Evolutionary conservation across 306 rosid genomes (phyloP), one percentile per base, ranked within the genome.

Genomic region (Lathyrus aphaca): DNA sequence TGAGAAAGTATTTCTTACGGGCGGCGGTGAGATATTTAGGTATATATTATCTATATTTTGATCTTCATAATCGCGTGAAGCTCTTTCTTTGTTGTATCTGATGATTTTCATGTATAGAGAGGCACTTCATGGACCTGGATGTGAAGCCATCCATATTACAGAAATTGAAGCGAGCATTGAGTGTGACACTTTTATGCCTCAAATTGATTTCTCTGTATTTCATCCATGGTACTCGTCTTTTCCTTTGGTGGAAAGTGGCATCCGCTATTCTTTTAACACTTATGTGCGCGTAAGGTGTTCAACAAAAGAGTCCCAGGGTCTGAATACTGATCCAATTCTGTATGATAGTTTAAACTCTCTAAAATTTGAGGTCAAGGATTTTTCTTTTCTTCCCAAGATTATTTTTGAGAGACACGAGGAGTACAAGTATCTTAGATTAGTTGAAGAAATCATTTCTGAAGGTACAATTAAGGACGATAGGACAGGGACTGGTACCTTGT

Each of bases 401-500:
- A 82, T 88, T 68, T 84, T 88, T 71, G 97, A 87, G 77, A 87
- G 77, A 32, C 99, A 94, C 11, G 99, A 94, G 74, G 99, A 94
- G 85, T 75, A 81, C 76, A 66, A 71, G 39, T 94, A 94, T 85
- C 86, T 94, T 44, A 86, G 80, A 55, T 68, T 94, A 81, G 95
- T 94, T 60, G 84, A 83, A 83, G 96, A 91, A 79, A 84, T 87
- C 69, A 83, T 94, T 74, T 82, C 95, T 46, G 84, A 87, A 80
- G 99, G 99, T 43, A 80, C 82, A 38, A 8, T 76, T 64, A 94
- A 89, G 85, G 97, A 89, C 67, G 99, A 94, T 72, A 88, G 97
- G 80, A 91, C 97, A 6, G 97, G 99, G 66, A 94, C 99, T 39
- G 99, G 99, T 74, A 94, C 96, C 75, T 79, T 91, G 71, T 94